Percentiles rank a stretch among this genome's conserved stretches.
Conservation (phyloP, 345 rosid species). For the Gossypioides kirkii region DNA sequence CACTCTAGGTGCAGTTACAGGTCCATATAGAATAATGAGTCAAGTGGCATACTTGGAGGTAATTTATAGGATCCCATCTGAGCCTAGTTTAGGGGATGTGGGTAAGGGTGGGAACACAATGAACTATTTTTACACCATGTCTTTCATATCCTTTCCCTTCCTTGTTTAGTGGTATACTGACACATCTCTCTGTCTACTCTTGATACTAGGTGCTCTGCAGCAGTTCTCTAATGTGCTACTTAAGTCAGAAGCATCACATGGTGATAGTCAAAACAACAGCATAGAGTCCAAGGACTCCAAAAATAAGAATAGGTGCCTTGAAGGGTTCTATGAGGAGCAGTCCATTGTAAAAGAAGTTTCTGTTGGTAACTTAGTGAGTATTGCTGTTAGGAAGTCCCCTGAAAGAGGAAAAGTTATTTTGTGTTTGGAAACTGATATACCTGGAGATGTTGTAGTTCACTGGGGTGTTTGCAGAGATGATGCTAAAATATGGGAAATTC, state of each 20-base stretch:
- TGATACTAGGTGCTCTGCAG: slow-evolving; percentile 48
- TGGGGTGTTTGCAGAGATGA: slow-evolving; percentile 96
- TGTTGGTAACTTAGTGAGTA: slow-evolving; percentile 44
- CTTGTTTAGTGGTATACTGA: slow-evolving; percentile 17
- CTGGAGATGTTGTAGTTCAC: slow-evolving; percentile 81
- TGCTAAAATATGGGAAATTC: slow-evolving; percentile 74
- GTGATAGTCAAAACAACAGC: slow-evolving; percentile 28
- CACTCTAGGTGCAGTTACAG: neutral
- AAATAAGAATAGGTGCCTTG: slow-evolving; percentile 34
- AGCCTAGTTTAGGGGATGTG: slow-evolving; percentile 7
- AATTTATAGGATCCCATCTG: slow-evolving; percentile 19
- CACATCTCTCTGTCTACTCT: slow-evolving; percentile 21
- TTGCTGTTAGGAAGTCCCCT: slow-evolving; percentile 60
- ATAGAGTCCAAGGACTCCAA: slow-evolving; percentile 31
- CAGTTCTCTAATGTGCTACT: slow-evolving; percentile 48
- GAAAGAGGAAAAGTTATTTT: slow-evolving; percentile 58
- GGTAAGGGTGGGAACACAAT: slow-evolving; percentile 12
- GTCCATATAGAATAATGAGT: slow-evolving; percentile 8
- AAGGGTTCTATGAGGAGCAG: slow-evolving; percentile 74
- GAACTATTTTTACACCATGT: neutral
- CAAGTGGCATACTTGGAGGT: slow-evolving; percentile 7
- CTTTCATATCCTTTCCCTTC: neutral
- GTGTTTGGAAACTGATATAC: slow-evolving; percentile 69
- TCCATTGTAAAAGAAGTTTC: slow-evolving; percentile 50
- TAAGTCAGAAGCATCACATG: slow-evolving; percentile 38